Conservation (phyloP, 116 monocot genomes). For the Zostera marina region DNA sequence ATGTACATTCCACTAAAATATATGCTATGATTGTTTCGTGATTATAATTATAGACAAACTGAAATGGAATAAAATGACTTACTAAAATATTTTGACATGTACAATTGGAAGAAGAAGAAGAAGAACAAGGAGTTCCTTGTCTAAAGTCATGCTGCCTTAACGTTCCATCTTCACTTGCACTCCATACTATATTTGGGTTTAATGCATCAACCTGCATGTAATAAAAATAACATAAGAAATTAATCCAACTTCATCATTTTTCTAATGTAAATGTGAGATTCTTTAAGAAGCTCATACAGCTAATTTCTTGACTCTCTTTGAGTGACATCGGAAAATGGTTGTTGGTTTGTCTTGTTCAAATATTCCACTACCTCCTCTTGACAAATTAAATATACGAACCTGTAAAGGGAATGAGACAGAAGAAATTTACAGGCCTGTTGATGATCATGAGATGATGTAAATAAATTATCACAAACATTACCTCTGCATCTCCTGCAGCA, state of each 20-base stretch:
- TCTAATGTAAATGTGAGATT: neutral
- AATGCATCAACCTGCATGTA: slow-evolving; percentile 57
- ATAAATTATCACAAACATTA: slow-evolving; percentile 7
- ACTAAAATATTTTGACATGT: slow-evolving; percentile 87
- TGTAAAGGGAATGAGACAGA: slow-evolving; percentile 13
- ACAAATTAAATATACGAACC: slow-evolving; percentile 87
- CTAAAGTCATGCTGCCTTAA: slow-evolving; percentile 91
- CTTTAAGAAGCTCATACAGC: slow-evolving; percentile 30
- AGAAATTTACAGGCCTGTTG: neutral
- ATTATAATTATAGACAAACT: no score
- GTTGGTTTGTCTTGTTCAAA: slow-evolving; percentile 32
- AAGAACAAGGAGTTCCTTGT: slow-evolving; percentile 56
- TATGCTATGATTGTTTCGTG: no score
- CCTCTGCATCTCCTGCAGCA: slow-evolving; percentile 93
- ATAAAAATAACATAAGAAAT: neutral
- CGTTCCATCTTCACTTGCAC: slow-evolving; percentile 98
- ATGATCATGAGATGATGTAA: neutral
- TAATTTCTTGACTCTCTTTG: slow-evolving; percentile 85
- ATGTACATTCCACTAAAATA: no score
- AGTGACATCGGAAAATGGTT: slow-evolving; percentile 65
- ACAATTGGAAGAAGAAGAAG: slow-evolving; percentile 51
- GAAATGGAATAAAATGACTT: slow-evolving; percentile 8
- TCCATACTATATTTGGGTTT: slow-evolving; percentile 92
- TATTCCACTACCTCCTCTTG: slow-evolving; percentile 25
- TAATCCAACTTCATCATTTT: neutral